Evolutionary conservation across 1,284 basidiomycete genomes (phyloP), one percentile per base, ranked within the genome.

Genomic region (Moesziomyces aphidis): DNA sequence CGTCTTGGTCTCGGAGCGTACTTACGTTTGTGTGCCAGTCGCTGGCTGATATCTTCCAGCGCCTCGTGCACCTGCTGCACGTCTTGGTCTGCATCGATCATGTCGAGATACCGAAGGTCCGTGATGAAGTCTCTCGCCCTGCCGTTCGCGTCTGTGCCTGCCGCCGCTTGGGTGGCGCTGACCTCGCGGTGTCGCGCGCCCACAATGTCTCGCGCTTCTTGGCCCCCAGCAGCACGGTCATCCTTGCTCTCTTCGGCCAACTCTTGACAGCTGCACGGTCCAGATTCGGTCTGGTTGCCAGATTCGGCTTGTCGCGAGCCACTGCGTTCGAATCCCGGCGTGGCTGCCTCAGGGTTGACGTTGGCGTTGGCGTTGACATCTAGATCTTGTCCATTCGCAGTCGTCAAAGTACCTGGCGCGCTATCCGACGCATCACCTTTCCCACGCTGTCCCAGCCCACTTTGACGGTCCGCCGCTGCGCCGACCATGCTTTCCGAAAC

Each of bases 81-180:
- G 34, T 73, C 65, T 36, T 51, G 51, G 24, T 73, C 70, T 49
- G 58, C 60, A 56, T 60, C 62, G 47, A 73, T 65, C 56, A 60
- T 48, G 39, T 55, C 23, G 15, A 69, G 54, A 23, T 63, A 53
- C 21, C 46, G 34, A 1, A 53, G 5, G 55, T 63, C 61, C 0
- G 61, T 60, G 55, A 73, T 56, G 45, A 60, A 66, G 21, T 51
- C 70, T n/a, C 48, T 61, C 17, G 31, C n/a, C 19, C 42, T 43
- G 6, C 21, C 34, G 48, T 28, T 61, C 34, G 21, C 17, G 31
- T 23, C 15, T 51, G 43, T 9, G 36, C 24, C 17, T 42, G 34
- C 23, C 34, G 15, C 47, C 8, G 15, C 13, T 42, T 26, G 34
- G 34, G 26, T 52, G 45, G 19, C 19, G 36, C 45, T 56, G 9